Conservation (phyloP, 495 filamentous ascomycete species). For the Zalerion maritima region DNA sequence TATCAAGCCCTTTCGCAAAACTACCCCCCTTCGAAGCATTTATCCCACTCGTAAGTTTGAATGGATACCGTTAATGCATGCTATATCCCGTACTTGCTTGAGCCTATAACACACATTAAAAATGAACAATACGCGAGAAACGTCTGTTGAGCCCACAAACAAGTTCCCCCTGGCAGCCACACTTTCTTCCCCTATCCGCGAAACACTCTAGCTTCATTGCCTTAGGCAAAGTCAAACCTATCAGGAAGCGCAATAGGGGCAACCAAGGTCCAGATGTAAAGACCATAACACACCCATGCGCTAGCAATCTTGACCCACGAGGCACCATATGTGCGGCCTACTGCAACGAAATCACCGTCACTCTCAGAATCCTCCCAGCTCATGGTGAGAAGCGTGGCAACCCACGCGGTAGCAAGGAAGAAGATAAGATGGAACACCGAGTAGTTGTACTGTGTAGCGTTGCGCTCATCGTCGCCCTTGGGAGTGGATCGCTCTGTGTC, state of each 20-base stretch:
- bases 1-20: too few relatives aligned
- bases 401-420: constrained; percentile 90
- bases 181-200: too few relatives aligned
- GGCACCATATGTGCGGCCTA: constrained; percentile 91
- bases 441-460: constrained; percentile 89
- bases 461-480: constrained; percentile 73
- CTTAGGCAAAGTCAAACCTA: constrained; percentile 48
- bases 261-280: constrained; percentile 85
- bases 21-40: too few relatives aligned
- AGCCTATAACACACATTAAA: too few relatives aligned
- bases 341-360: constrained; percentile 66
- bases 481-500: constrained; percentile 41
- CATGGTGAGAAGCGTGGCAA: constrained; percentile 82
- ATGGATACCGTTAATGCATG: too few relatives aligned
- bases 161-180: too few relatives aligned
- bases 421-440: constrained; percentile 96
- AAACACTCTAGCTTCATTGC: too few relatives aligned
- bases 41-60: too few relatives aligned
- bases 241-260: constrained; percentile 80
- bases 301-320: constrained; percentile 99
- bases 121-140: too few relatives aligned
- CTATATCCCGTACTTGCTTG: too few relatives aligned
- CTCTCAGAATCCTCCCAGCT: constrained; percentile 48
- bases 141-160: too few relatives aligned
- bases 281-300: constrained; percentile 89